Percentiles rank a stretch among this genome's conserved stretches.
Evolutionary conservation across 1,284 basidiomycete genomes (phyloP).

Genomic region (Rhodotorula sp.): DNA sequence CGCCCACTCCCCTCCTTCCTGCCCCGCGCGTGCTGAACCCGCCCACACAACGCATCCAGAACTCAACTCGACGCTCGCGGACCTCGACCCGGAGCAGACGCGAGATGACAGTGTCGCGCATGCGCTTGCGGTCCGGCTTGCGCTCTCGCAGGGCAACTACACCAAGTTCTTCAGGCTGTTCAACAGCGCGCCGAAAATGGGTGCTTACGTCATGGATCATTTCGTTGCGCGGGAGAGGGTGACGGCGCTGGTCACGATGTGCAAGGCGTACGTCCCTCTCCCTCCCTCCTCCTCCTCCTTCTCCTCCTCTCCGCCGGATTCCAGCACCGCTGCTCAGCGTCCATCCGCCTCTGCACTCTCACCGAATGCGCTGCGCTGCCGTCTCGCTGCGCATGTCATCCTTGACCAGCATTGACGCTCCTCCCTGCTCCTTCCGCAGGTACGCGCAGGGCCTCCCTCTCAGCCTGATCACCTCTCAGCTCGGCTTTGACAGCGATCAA

Average conservation of each 20-base stretch:
- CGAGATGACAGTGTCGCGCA: slow-evolving; percentile 75
- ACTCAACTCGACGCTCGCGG: slow-evolving; percentile 91
- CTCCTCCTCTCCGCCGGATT: not conserved
- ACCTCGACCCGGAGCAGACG: slow-evolving; percentile 89
- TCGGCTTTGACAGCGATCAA: slow-evolving; percentile 74
- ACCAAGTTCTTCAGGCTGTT: slow-evolving; percentile 87
- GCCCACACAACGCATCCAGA: slow-evolving; percentile 59
- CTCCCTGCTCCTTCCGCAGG: slow-evolving; percentile 54
- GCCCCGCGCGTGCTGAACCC: not conserved
- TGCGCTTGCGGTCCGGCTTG: slow-evolving; percentile 83
- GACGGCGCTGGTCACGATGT: slow-evolving; percentile 82
- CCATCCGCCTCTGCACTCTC: too few species aligned
- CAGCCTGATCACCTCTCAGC: slow-evolving; percentile 72
- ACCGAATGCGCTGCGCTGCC: too few species aligned
- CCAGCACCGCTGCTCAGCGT: not conserved
- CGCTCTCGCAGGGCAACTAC: slow-evolving; percentile 90
- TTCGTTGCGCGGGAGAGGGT: slow-evolving; percentile 91
- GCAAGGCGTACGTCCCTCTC: slow-evolving; percentile 76
- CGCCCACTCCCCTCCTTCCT: slow-evolving; percentile 39
- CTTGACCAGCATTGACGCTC: too few species aligned
- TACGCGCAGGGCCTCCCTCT: slow-evolving; percentile 71
- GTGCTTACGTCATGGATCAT: slow-evolving; percentile 98
- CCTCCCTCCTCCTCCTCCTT: slow-evolving; percentile 23
- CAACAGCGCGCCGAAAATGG: slow-evolving; percentile 88
- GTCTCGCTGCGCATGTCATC: too few species aligned